Percentiles rank a stretch among this genome's conserved stretches.
Evolutionary conservation across 495 filamentous ascomycete species (phyloP).

Genomic region (Hypoxylon lienhwacheense): DNA sequence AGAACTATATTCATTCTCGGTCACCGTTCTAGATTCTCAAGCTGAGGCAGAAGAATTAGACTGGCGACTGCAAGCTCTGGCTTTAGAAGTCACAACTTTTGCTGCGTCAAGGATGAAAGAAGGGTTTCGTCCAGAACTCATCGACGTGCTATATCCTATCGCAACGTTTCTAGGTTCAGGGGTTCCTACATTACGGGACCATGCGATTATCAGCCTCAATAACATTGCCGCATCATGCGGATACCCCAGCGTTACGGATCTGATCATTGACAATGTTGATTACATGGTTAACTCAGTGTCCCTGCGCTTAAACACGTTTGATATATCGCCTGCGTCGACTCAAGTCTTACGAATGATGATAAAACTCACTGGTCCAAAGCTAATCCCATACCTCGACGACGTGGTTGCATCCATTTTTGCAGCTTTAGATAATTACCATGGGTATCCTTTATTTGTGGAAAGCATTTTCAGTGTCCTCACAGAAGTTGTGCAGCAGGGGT

Average conservation of each 20-base stretch:
- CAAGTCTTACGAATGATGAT: conserved; percentile 96
- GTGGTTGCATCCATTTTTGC: conserved; percentile 86
- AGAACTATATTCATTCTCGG: conserved; percentile 77
- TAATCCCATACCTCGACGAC: conserved; percentile 91
- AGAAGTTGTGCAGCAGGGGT: conserved; percentile 79
- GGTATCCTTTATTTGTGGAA: conserved; percentile 84
- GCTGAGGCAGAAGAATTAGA: conserved; percentile 56
- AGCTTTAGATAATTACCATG: conserved; percentile 88
- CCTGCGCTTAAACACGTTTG: conserved; percentile 84
- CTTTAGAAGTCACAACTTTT: conserved; percentile 73
- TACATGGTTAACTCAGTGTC: conserved; percentile 95
- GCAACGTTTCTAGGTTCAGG: conserved; percentile 80
- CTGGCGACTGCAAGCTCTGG: conserved; percentile 71
- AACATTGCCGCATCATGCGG: conserved; percentile 72
- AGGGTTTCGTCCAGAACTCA: conserved; percentile 80
- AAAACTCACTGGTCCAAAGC: conserved; percentile 72
- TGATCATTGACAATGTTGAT: conserved; percentile 91
- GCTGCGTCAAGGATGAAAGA: conserved; percentile 65
- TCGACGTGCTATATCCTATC: conserved; percentile 89
- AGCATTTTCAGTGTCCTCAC: conserved; percentile 79
- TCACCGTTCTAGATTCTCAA: conserved; percentile 61
- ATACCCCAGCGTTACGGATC: conserved; percentile 70
- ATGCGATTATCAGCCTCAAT: conserved; percentile 84
- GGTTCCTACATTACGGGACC: conserved; percentile 67
- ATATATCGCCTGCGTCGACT: conserved; percentile 87